Conservation (phyloP, 2,329 filamentous ascomycete species). For the Onygena corvina region DNA sequence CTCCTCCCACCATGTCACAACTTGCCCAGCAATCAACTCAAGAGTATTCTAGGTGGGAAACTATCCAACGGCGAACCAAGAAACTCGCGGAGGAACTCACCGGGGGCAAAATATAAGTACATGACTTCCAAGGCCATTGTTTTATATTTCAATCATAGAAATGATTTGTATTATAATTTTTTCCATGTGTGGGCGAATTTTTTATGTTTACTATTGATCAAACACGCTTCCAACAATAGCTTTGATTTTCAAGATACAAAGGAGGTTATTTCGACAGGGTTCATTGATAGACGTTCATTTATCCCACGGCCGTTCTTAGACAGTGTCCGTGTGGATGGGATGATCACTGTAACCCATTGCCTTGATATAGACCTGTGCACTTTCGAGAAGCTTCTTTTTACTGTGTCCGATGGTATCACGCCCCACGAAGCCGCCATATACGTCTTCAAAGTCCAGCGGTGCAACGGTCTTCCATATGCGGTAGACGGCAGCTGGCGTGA, state of each 20-base stretch:
- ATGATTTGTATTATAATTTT: conserved; percentile 6
- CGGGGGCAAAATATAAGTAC: conserved; percentile 42
- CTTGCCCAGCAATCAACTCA: conserved; percentile 24
- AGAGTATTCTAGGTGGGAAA: conserved; percentile 27
- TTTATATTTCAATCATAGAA: not conserved
- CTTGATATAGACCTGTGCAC: conserved; percentile 60
- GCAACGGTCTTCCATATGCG: conserved; percentile 59
- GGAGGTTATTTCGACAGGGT: not conserved
- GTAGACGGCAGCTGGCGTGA: conserved; percentile 50
- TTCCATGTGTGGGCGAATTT: not conserved
- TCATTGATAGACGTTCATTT: not conserved
- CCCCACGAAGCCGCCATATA: conserved; percentile 55
- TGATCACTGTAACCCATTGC: conserved; percentile 29
- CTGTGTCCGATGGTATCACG: conserved; percentile 50
- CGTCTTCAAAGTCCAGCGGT: conserved; percentile 50
- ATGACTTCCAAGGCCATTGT: not conserved
- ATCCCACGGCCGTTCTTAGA: not conserved
- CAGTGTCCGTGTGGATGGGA: conserved; percentile 22
- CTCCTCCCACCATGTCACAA: conserved; percentile 32
- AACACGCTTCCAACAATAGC: not conserved
- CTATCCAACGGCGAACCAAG: conserved; percentile 48
- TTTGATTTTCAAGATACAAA: not conserved
- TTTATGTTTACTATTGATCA: not conserved
- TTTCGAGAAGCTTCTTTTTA: conserved; percentile 57
- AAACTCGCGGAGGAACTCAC: conserved; percentile 56